These are phyloP conservation scores for Nymphaea thermarum DNA, from an alignment of 164 flowering plant genomes.

Conservation along the genomic window DNA sequence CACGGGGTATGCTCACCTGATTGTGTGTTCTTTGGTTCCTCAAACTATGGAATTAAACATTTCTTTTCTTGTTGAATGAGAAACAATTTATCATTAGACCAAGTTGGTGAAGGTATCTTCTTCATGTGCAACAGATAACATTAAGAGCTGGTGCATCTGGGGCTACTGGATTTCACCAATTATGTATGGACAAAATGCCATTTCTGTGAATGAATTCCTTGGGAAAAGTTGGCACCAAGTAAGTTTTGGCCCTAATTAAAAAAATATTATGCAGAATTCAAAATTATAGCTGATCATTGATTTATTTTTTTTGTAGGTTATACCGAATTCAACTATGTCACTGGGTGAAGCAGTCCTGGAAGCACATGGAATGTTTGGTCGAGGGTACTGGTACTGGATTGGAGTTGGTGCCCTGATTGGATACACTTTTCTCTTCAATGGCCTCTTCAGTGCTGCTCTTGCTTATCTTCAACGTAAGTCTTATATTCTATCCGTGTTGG, in stretches of 20 bases:
- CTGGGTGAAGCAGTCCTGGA: slow-evolving; percentile 17
- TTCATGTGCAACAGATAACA: slow-evolving; percentile 2
- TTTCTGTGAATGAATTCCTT: slow-evolving; percentile 62
- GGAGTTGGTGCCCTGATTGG: slow-evolving; percentile 22
- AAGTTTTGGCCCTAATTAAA: slow-evolving; percentile 13
- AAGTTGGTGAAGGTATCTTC: not conserved
- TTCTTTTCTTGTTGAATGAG: not conserved
- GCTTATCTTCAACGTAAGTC: slow-evolving; percentile 22
- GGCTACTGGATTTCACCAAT: slow-evolving; percentile 79
- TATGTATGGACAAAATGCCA: slow-evolving; percentile 53
- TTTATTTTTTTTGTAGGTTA: slow-evolving; percentile 1
- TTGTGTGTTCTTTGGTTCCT: not conserved
- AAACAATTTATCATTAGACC: no score
- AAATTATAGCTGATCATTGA: not conserved
- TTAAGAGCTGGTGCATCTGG: slow-evolving; percentile 67
- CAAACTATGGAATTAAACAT: not conserved
- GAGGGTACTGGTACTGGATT: slow-evolving; percentile 25
- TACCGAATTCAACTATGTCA: not conserved
- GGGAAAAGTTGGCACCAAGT: slow-evolving; percentile 62
- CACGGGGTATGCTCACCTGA: slow-evolving; percentile 2
- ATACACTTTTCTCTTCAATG: slow-evolving; percentile 20
- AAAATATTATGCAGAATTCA: slow-evolving; percentile 3
- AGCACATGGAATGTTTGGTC: slow-evolving; percentile 8
- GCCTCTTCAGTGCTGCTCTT: slow-evolving; percentile 18
- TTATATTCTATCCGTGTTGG: not conserved